Conservation (phyloP, 768 basidiomycete genomes). For the Hydnomerulius pinastri region DNA sequence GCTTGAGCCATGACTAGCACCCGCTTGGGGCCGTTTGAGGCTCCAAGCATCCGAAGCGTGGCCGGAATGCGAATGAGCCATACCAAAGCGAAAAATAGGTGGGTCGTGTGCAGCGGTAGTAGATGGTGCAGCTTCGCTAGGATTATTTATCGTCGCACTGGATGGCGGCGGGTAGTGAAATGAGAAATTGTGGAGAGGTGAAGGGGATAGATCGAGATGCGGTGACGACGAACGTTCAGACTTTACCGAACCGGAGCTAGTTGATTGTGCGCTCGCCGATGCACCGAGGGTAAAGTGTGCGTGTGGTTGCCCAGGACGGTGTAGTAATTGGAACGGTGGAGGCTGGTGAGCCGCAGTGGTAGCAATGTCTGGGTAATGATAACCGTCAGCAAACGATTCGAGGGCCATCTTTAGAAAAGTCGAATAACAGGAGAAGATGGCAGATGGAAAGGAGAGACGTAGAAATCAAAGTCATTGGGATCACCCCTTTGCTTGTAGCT, state of each 20-base stretch:
- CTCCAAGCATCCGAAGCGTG: slow-evolving; percentile 24
- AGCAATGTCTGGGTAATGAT: slow-evolving; percentile 14
- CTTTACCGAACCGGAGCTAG: slow-evolving; percentile 24
- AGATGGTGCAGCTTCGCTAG: neutral
- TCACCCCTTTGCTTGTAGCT: slow-evolving; percentile 11
- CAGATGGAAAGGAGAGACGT: slow-evolving; percentile 1
- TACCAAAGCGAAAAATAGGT: slow-evolving; percentile 27
- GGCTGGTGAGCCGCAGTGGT: neutral
- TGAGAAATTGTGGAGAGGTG: slow-evolving; percentile 21
- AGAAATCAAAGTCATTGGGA: neutral
- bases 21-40: slow-evolving; percentile 17
- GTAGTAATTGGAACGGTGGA: neutral
- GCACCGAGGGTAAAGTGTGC: slow-evolving; percentile 7
- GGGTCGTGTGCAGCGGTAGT: neutral
- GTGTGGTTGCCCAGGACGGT: neutral
- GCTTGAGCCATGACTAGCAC: slow-evolving; percentile 8
- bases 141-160: neutral
- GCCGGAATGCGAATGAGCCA: slow-evolving; percentile 18
- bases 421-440: neutral
- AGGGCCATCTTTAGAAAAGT: slow-evolving; percentile 17
- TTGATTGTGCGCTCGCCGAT: slow-evolving; percentile 3
- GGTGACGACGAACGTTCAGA: slow-evolving; percentile 29
- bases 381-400: slow-evolving; percentile 22
- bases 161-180: slow-evolving; percentile 21
- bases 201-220: slow-evolving; percentile 21